Base-by-base conservation (phyloP, 805 yeast species). In the Myxozyma mucilagina region DNA sequence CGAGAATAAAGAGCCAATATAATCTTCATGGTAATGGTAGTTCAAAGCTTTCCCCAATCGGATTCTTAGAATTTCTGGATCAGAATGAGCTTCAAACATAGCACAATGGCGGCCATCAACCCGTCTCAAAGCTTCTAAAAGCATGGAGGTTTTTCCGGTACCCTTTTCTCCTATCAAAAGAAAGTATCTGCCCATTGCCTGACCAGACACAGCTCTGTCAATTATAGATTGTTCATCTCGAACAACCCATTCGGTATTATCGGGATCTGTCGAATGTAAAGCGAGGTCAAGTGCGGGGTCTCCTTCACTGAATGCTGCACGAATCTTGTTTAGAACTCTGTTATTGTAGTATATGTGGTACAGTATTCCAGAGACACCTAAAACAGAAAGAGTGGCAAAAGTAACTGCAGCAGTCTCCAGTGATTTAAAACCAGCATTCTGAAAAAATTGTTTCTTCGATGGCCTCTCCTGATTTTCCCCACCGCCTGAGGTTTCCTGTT, bases 81-180 rank as follows among this genome's bases (percentile, higher is more conserved):
- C 96, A 0, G 92, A 86, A 68, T 89, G 94, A 0, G 94, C 94
- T 70, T 89, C 96, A 61, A 89, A 76, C 52, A 86, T 79, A 0
- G 90, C 82, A 53, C 90, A 89, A 67, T 86, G 83, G 53, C 75
- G 73, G 0, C 92, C 90, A 42, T 80, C 75, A 1, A 82, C 83
- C 65, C 85, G 82, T 60, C 84, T 80, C 78, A 89, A 82, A 1
- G 90, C 81, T 65, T 89, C 90, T 68, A 87, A 73, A 14, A 89
- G 78, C 77, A 90, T 80, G 0, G 93, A 85, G 0, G 91, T 85
- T 70, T 89, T 89, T 1, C 96, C 96, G 0, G 94, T 89, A 0
- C 96, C 96, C 71, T 89, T 89, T 71, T 89, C 96, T 35, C 96
- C 96, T 44, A 89, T 81, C 42, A 89, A 70, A 51, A 89, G 74